A percentile compares a stretch with the other conserved stretches of the same genome.
Evolutionary conservation across 352 stramenopile species (phyloP).

Genomic region (Phytophthora pini): DNA sequence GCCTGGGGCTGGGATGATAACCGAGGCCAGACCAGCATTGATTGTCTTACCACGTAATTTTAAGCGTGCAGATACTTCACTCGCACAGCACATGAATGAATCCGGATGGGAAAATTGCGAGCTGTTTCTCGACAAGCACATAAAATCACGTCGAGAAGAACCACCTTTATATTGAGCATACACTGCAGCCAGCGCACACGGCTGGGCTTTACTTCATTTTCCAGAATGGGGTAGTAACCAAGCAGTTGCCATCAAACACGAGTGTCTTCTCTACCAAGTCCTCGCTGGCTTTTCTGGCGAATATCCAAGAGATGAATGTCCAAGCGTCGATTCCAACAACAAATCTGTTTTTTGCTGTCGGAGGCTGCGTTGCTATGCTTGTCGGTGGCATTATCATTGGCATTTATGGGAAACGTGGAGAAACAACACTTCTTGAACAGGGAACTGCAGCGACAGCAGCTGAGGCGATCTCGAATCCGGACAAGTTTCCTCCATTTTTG

Average conservation of each 20-base stretch:
- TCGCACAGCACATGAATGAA: conserved; percentile 1
- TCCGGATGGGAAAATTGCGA: not conserved
- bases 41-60: conserved; percentile 17
- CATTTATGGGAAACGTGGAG: not conserved
- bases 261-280: conserved; percentile 1
- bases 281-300: conserved; percentile 11
- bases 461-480: conserved; percentile 12
- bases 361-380: conserved; percentile 8
- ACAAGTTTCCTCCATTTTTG: conserved; percentile 17
- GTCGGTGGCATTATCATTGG: not conserved
- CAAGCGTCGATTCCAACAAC: conserved; percentile 17
- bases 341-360: conserved; percentile 1
- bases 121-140: not conserved
- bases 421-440: not conserved
- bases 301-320: conserved; percentile 19
- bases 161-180: conserved; percentile 50
- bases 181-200: conserved; percentile 42
- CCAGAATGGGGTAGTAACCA: conserved; percentile 33
- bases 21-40: not conserved
- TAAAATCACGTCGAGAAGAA: conserved; percentile 35
- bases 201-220: conserved; percentile 44
- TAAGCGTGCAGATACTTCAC: not conserved
- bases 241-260: not conserved
- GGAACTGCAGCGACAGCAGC: not conserved
- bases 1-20: conserved; percentile 1